A percentile compares a stretch with the other conserved stretches of the same genome.
Conservation (phyloP, 768 basidiomycete genomes). For the Boletus pseudopeckii region DNA sequence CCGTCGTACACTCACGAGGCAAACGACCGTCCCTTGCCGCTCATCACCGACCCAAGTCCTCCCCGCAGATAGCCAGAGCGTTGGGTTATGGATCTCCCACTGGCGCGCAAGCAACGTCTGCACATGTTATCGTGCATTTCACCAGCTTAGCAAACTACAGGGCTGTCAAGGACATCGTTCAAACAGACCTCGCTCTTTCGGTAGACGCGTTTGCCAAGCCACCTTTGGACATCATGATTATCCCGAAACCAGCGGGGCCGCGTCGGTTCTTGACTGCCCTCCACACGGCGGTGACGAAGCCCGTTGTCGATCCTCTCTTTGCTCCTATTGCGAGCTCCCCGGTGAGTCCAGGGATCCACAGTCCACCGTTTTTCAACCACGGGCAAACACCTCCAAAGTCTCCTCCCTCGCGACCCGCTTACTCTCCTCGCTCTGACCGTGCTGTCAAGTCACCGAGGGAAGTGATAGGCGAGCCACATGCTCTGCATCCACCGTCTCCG, state of each 20-base stretch:
- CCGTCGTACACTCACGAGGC: conserved; percentile 39
- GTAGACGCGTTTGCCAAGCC: conserved; percentile 44
- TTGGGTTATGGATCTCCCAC: conserved; percentile 36
- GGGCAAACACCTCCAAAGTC: conserved; percentile 38
- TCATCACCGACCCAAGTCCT: conserved; percentile 75
- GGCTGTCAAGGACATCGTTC: conserved; percentile 78
- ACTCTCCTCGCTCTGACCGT: conserved; percentile 57
- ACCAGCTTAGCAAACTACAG: conserved; percentile 90
- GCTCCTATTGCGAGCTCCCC: conserved; percentile 94
- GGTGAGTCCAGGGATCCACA: conserved; percentile 62
- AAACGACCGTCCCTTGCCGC: conserved; percentile 68
- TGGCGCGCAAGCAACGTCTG: conserved; percentile 29
- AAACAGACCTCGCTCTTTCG: conserved; percentile 47
- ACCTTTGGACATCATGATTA: conserved; percentile 89
- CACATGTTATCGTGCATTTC: conserved; percentile 71
- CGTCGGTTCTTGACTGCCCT: conserved; percentile 89
- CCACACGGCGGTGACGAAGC: conserved; percentile 84
- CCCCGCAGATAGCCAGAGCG: conserved; percentile 69
- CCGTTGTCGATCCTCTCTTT: conserved; percentile 87
- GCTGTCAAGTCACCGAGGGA: conserved; percentile 56
- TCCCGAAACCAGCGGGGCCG: conserved; percentile 96
- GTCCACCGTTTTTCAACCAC: conserved; percentile 42
- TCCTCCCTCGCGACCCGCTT: conserved; percentile 41
- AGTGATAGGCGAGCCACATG: conserved; percentile 34
- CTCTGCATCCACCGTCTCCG: conserved; percentile 62